Evolutionary conservation across 441 rosid species (phyloP).

Genomic region (Brassica balearica): DNA sequence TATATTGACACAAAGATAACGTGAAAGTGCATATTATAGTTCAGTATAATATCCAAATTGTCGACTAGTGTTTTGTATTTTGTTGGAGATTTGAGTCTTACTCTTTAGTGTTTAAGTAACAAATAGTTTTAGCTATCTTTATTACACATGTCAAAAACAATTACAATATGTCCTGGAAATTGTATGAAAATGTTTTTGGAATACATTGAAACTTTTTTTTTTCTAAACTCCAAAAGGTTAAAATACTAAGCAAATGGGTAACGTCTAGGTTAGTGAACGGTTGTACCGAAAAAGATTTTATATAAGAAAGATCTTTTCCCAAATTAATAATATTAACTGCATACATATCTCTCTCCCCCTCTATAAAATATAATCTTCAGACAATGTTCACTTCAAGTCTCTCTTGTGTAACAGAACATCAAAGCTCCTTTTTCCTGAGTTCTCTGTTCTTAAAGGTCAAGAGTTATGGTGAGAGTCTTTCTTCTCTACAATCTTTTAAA

Average conservation of each 20-base stretch:
- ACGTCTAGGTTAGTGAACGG: constrained; percentile 3
- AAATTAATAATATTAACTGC: constrained; percentile 8
- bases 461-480: constrained; percentile 48
- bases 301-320: not conserved
- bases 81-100: not conserved
- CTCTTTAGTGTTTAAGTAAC: not conserved
- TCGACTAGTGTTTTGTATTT: not conserved
- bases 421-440: not conserved
- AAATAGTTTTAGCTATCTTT: not conserved
- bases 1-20: constrained; percentile 6
- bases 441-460: constrained; percentile 5
- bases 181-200: not conserved
- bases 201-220: not conserved
- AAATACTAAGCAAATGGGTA: constrained; percentile 11
- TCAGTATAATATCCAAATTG: not conserved
- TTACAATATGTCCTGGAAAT: not conserved
- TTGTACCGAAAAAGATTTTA: constrained; percentile 4
- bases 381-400: constrained; percentile 29
- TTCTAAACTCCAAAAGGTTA: not conserved
- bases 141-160: not conserved
- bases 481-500: constrained; percentile 52
- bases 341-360: not conserved
- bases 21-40: not conserved
- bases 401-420: constrained; percentile 8
- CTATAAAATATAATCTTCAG: constrained; percentile 21